Evolutionary conservation across 441 rosid genomes (phyloP).

Genomic region (Gossypium trilobum): DNA sequence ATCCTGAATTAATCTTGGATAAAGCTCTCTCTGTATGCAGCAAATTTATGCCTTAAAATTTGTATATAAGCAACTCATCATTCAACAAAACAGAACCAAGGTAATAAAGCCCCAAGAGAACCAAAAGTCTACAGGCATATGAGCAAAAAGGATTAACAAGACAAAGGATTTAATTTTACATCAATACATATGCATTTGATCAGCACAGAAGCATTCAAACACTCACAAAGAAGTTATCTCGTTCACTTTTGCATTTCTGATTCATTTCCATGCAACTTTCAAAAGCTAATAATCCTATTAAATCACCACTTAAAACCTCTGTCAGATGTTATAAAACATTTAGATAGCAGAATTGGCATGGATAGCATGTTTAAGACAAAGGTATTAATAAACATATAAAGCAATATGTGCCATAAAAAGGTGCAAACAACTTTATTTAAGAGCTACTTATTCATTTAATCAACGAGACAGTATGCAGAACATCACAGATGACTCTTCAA

Average conservation of each 20-base stretch:
- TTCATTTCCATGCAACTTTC: slow-evolving; percentile 9
- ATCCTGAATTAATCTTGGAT: slow-evolving; percentile 86
- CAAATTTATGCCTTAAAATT: slow-evolving; percentile 22
- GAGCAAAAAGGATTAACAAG: neutral
- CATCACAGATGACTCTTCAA: neutral
- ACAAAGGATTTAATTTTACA: neutral
- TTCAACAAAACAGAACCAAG: slow-evolving; percentile 12
- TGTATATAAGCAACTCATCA: slow-evolving; percentile 16
- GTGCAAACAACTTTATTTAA: neutral
- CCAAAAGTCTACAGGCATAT: neutral
- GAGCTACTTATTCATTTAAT: neutral
- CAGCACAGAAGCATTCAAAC: neutral
- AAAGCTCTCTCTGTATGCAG: slow-evolving; percentile 64
- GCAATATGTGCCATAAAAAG: neutral
- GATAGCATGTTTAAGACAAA: slow-evolving; percentile 2
- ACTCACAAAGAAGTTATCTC: neutral
- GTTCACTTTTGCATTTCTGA: neutral
- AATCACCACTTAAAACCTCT: slow-evolving; percentile 1
- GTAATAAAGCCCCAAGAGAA: neutral
- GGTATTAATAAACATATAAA: neutral
- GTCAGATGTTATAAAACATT: neutral
- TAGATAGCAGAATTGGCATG: neutral
- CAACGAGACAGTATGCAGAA: neutral
- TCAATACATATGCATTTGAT: neutral
- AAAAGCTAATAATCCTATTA: neutral